Conservation (phyloP, 352 stramenopile species). For the Phytophthora colocasiae region DNA sequence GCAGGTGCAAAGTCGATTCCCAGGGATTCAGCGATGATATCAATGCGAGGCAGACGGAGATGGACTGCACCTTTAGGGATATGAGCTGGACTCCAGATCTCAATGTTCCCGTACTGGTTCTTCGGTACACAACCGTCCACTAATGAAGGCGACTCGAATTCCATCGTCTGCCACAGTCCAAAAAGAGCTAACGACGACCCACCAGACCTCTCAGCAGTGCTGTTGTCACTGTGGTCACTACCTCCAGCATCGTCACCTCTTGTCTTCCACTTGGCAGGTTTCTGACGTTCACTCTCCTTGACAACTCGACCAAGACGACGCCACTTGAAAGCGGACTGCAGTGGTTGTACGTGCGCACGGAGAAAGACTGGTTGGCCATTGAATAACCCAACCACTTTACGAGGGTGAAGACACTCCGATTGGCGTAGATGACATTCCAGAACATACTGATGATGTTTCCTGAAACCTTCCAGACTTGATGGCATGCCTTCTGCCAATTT, state of each 20-base stretch:
- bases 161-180: conserved; percentile 80
- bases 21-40: conserved; percentile 66
- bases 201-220: neutral
- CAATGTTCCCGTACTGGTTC: conserved; percentile 89
- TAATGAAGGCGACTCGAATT: conserved; percentile 54
- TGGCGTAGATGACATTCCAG: conserved; percentile 75
- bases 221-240: conserved; percentile 29
- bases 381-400: conserved; percentile 78
- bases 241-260: conserved; percentile 14
- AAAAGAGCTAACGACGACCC: conserved; percentile 53
- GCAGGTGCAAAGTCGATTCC: conserved; percentile 84
- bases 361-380: conserved; percentile 80
- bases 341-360: conserved; percentile 58
- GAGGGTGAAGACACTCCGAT: conserved; percentile 73
- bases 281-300: conserved; percentile 51
- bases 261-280: conserved; percentile 62
- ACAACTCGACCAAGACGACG: conserved; percentile 71
- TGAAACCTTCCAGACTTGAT: conserved; percentile 77
- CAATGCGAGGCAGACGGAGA: conserved; percentile 67
- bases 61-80: conserved; percentile 68
- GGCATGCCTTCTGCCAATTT: conserved; percentile 76
- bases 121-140: conserved; percentile 77
- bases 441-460: conserved; percentile 82
- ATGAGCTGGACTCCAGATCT: conserved; percentile 83
- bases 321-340: conserved; percentile 77